phyloP scores from a whole-genome alignment of 176 grass and related monocot genomes.

The Rhipidocladum racemiflorum region DNA sequence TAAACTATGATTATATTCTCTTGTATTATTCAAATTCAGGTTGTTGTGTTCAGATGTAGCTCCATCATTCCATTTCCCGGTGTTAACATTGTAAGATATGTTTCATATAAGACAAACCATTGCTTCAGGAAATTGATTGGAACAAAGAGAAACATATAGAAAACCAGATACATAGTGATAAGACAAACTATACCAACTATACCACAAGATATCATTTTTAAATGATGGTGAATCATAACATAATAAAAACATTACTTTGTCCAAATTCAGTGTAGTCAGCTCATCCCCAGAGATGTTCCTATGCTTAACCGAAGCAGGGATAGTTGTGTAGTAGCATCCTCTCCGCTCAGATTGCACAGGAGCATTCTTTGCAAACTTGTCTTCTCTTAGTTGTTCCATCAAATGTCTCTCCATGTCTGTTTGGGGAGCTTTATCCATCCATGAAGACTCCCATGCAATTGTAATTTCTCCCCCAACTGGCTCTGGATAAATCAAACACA shows the following conservation, averaged over 20 bases:
- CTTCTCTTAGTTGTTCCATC: slow-evolving; percentile 64
- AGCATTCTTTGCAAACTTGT: slow-evolving; percentile 54
- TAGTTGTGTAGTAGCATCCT: slow-evolving; percentile 82
- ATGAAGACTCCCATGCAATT: slow-evolving; percentile 68
- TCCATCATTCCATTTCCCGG: not conserved
- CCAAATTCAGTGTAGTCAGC: slow-evolving; percentile 79
- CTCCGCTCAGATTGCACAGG: slow-evolving; percentile 35
- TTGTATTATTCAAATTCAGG: not conserved
- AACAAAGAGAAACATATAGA: not conserved
- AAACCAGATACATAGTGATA: not conserved
- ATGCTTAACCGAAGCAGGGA: slow-evolving; percentile 72
- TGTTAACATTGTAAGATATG: not conserved
- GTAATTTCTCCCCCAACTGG: slow-evolving; percentile 85
- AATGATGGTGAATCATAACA: slow-evolving; percentile 13
- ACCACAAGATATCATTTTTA: not conserved
- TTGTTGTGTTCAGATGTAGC: not conserved
- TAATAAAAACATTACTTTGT: slow-evolving; percentile 66
- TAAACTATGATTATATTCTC: not conserved
- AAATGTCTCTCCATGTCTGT: slow-evolving; percentile 65
- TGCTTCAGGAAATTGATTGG: not conserved
- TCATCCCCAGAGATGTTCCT: slow-evolving; percentile 59
- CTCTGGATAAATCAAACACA: slow-evolving; percentile 41
- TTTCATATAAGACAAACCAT: not conserved
- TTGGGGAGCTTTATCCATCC: slow-evolving; percentile 61
- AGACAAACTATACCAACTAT: not conserved